Evolutionary conservation across 2,329 filamentous ascomycete genomes (phyloP).

Genomic region (Hortaea sp.): DNA sequence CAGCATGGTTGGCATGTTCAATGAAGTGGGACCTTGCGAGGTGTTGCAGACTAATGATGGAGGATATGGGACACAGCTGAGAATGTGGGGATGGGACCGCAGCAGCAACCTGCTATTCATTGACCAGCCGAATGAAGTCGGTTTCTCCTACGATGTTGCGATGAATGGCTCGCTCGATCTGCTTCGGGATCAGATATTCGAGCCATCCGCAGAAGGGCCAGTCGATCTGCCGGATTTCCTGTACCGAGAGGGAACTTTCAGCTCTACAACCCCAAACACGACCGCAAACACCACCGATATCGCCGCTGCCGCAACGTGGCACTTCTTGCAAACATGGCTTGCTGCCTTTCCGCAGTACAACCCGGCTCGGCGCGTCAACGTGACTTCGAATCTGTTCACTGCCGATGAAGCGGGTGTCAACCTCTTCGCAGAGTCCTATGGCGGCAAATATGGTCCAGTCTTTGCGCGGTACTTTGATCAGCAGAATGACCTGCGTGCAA

Average conservation of each 20-base stretch:
- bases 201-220: constrained; percentile 37
- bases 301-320: constrained; percentile 46
- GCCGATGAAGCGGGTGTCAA: constrained; percentile 36
- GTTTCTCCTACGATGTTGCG: constrained; percentile 45
- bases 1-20: constrained; percentile 50
- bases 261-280: constrained; percentile 36
- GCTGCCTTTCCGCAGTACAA: constrained; percentile 30
- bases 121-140: constrained; percentile 54
- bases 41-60: constrained; percentile 24
- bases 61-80: constrained; percentile 21
- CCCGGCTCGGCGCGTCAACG: constrained; percentile 34
- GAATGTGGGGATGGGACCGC: constrained; percentile 53
- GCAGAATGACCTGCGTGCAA: constrained; percentile 50
- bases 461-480: constrained; percentile 50
- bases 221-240: constrained; percentile 40
- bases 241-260: constrained; percentile 55
- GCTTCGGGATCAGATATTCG: constrained; percentile 27
- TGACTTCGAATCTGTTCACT: constrained; percentile 38
- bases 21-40: constrained; percentile 32
- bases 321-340: constrained; percentile 53
- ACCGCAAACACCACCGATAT: constrained; percentile 27
- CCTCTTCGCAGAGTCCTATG: constrained; percentile 47
- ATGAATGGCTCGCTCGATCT: constrained; percentile 35
- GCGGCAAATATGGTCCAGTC: constrained; percentile 56
- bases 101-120: constrained; percentile 59